Conservation (phyloP, 441 rosid species). For the Syzygium syzygioides region DNA sequence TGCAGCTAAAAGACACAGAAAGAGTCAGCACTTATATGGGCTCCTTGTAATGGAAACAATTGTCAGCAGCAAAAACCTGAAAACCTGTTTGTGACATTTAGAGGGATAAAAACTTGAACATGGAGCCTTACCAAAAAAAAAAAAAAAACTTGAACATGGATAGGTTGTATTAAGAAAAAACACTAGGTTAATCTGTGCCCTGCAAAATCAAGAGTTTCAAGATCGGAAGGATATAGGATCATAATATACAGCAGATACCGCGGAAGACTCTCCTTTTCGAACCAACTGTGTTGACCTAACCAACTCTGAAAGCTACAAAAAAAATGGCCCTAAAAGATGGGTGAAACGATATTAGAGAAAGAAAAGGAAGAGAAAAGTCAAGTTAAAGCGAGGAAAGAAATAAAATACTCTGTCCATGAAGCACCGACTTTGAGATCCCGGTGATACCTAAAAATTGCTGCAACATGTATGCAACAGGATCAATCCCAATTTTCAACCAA, state of each 20-base stretch:
- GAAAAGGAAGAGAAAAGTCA: background rate
- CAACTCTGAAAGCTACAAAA: conserved; percentile 6
- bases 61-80: background rate
- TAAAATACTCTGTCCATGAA: conserved; percentile 8
- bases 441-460: conserved; percentile 11
- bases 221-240: background rate
- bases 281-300: conserved; percentile 6
- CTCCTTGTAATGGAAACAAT: background rate
- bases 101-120: background rate
- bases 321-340: conserved; percentile 7
- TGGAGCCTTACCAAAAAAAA: no score
- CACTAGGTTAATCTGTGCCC: background rate
- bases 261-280: background rate
- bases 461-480: conserved; percentile 3
- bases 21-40: background rate
- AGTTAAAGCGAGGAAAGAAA: background rate
- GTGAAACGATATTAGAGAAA: conserved; percentile 2
- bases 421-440: conserved; percentile 7
- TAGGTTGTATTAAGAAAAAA: background rate
- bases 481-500: conserved; percentile 4
- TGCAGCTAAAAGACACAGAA: background rate
- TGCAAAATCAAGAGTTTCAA: background rate
- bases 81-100: background rate
- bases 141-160: background rate
- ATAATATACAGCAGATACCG: background rate